Evolutionary conservation across 768 basidiomycete species (phyloP), one percentile per base, ranked within the genome.

Genomic region (Peribolospora kevripleyi): DNA sequence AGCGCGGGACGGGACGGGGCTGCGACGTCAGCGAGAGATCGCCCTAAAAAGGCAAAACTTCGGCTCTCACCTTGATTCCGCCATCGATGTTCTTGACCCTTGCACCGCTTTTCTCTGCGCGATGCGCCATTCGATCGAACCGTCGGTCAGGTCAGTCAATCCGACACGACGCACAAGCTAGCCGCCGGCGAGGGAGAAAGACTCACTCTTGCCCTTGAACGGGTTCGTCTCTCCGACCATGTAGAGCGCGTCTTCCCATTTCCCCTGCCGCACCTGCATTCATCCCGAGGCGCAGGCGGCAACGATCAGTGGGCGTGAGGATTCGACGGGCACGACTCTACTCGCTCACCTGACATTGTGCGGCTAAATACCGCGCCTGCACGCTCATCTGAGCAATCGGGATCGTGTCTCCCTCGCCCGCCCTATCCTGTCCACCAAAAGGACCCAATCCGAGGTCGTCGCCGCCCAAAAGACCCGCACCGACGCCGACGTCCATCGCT

Each of bases 281-380:
- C 6, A 40, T 55, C 46, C 57, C 48, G 48, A 61, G 52, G 50
- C 50, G 53, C 54, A 57, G 51, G 61, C 49, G 52, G 54, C 13
- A 13, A 48, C 37, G 38, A 42, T 13, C 46, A 7, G 40, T 42
- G 14, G 39, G 49, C 42, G 9, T n/a, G 11, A 54, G 11, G 25
- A 51, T n/a, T 54, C 48, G 51, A 45, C 53, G 70, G 63, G 59
- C 50, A 42, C 14, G 43, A 8, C 4, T 14, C 6, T 9, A 11
- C 8, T 8, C 42, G 61, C 65, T 60, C 52, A 87, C 82, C 72
- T 87, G 79, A 66, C 90, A 95, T 63, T 95, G 86, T 7, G 91
- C 93, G 13, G 87, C 88, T 25, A 98, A 77, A 70, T 97, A 97
- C 47, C 93, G 76, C 66, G 93, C 97, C 5, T 87, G 85, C 42